These are phyloP conservation scores for Botrytis porri DNA, from an alignment of 2,329 filamentous ascomycete species.

Conservation along the genomic window DNA sequence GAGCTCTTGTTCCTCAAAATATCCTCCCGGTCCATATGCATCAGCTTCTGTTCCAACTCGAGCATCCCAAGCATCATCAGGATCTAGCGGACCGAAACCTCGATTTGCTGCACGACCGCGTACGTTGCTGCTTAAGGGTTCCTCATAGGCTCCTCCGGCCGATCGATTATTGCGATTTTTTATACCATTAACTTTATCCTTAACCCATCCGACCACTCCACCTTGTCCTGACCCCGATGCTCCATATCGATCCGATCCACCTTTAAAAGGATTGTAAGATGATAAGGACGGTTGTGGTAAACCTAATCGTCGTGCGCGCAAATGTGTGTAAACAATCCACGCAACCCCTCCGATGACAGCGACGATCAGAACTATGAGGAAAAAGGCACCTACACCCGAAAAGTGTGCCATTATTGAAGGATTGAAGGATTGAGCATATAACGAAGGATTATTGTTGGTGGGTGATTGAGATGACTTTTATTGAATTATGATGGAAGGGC, in stretches of 20 bases:
- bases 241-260: constrained; percentile 40
- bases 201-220: constrained; percentile 71
- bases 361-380: constrained; percentile 69
- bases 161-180: constrained; percentile 64
- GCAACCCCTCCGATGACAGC: constrained; percentile 54
- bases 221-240: constrained; percentile 49
- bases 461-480: not conserved
- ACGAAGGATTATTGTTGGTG: not conserved
- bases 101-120: constrained; percentile 45
- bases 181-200: constrained; percentile 60
- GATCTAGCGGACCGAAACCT: constrained; percentile 68
- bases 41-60: constrained; percentile 73
- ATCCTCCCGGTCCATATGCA: constrained; percentile 56
- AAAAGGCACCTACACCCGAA: constrained; percentile 65
- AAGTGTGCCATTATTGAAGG: constrained; percentile 51
- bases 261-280: constrained; percentile 68
- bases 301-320: constrained; percentile 70
- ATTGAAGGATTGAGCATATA: not conserved
- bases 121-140: constrained; percentile 43
- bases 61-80: constrained; percentile 83
- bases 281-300: constrained; percentile 66
- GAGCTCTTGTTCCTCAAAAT: constrained; percentile 76
- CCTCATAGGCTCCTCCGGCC: constrained; percentile 70
- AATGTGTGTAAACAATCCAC: constrained; percentile 70
- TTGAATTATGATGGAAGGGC: not conserved